Percentiles rank a stretch among this genome's conserved stretches.
phyloP scores from a whole-genome alignment of 2,329 filamentous ascomycete genomes.

The Fusarium marasasianum region DNA sequence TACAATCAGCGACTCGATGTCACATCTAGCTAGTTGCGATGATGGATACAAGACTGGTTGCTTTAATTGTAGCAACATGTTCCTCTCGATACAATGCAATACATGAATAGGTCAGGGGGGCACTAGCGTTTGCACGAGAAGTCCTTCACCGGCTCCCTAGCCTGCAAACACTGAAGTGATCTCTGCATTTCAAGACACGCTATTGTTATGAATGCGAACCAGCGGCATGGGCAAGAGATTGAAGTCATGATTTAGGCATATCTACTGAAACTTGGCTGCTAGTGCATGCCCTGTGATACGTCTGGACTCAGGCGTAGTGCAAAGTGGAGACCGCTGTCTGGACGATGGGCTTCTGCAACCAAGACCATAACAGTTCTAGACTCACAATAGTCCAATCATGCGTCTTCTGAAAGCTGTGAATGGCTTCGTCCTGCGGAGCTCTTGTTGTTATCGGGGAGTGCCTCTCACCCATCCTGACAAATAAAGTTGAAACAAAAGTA shows the following conservation, averaged over 20 bases:
- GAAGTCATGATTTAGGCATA: neutral
- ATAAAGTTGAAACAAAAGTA: too few species aligned
- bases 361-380: neutral
- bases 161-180: neutral
- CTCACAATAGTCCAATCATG: neutral
- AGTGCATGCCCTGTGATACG: constrained; percentile 2
- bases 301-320: neutral
- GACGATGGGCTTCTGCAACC: too few species aligned
- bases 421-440: neutral
- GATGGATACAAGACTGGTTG: neutral
- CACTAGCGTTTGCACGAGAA: neutral
- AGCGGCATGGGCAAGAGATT: neutral
- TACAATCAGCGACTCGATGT: neutral
- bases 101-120: neutral
- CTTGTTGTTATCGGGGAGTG: neutral
- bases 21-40: neutral
- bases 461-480: neutral
- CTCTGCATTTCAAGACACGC: neutral
- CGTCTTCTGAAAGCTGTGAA: neutral
- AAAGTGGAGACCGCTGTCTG: neutral
- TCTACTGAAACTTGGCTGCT: neutral
- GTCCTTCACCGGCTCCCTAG: neutral
- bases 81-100: neutral
- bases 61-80: neutral
- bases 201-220: neutral